phyloP scores from a whole-genome alignment of 2,329 filamentous ascomycete species.

The Didymella pomorum region DNA sequence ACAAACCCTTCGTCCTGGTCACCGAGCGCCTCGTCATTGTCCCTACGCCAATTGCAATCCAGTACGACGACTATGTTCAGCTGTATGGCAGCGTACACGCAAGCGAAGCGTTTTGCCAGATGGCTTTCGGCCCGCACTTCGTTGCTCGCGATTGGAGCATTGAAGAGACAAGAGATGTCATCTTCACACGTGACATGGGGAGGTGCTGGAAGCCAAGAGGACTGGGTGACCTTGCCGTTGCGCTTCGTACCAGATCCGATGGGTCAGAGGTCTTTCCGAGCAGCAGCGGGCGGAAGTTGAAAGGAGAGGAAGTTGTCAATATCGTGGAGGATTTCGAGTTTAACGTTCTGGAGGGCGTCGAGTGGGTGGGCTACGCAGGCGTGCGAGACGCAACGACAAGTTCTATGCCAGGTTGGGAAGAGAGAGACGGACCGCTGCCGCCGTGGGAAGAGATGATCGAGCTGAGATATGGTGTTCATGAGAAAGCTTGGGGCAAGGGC shows the following conservation, averaged over 20 bases:
- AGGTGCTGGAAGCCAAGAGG: conserved; percentile 23
- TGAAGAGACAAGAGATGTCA: conserved; percentile 20
- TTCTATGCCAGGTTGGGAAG: conserved; percentile 21
- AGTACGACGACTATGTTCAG: conserved; percentile 7
- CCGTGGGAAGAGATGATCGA: conserved; percentile 31
- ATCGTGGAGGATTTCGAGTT: neutral
- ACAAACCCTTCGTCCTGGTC: conserved; percentile 14
- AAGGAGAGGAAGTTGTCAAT: neutral
- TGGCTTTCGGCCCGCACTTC: conserved; percentile 24
- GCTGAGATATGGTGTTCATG: conserved; percentile 28
- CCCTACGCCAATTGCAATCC: conserved; percentile 21
- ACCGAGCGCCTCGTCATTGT: conserved; percentile 22
- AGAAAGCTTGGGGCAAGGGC: conserved; percentile 26
- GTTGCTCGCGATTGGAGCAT: conserved; percentile 13
- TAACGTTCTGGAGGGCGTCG: neutral
- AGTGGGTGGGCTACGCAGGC: conserved; percentile 33
- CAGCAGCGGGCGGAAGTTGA: conserved; percentile 1
- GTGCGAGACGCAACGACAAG: conserved; percentile 30
- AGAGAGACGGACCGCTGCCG: conserved; percentile 20
- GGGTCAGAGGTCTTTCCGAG: neutral
- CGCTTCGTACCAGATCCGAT: conserved; percentile 9
- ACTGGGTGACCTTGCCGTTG: conserved; percentile 28
- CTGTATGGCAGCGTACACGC: conserved; percentile 23
- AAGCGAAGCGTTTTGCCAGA: conserved; percentile 21
- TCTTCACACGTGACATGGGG: conserved; percentile 24